Conservation (phyloP, 202 grass and related monocot species). For the Schoenoplectus triqueter region DNA sequence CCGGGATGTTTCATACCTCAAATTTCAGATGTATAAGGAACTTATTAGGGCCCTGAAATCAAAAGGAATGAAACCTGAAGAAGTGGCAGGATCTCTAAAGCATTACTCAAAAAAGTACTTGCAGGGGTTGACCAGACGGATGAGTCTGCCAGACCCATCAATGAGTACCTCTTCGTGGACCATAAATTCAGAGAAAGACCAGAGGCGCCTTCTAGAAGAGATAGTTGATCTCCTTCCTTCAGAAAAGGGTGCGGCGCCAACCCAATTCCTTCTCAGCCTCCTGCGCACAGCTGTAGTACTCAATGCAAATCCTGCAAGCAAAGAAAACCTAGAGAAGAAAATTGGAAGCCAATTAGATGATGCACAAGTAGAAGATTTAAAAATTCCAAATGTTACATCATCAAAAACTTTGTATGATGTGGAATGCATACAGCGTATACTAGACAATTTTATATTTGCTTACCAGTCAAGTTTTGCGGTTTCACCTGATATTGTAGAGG, state of each 20-base stretch:
- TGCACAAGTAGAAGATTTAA: conserved; percentile 64
- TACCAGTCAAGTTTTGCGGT: conserved; percentile 44
- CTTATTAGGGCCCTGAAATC: conserved; percentile 59
- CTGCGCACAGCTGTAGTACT: conserved; percentile 62
- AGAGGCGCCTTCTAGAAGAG: conserved; percentile 66
- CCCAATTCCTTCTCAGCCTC: conserved; percentile 61
- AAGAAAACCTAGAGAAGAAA: conserved; percentile 62
- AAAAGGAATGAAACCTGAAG: conserved; percentile 59
- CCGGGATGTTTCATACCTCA: conserved; percentile 52
- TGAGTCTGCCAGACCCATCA: conserved; percentile 14
- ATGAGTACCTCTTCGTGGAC: conserved; percentile 27
- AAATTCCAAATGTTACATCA: conserved; percentile 65
- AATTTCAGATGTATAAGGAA: conserved; percentile 66
- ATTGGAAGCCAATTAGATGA: conserved; percentile 66
- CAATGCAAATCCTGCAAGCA: conserved; percentile 58
- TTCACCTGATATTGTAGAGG: conserved; percentile 66
- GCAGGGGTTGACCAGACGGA: conserved; percentile 51
- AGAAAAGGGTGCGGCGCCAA: conserved; percentile 55
- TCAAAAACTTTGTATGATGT: conserved; percentile 74
- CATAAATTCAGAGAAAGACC: conserved; percentile 51
- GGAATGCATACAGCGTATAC: conserved; percentile 71
- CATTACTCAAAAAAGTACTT: conserved; percentile 72
- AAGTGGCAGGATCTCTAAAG: conserved; percentile 61
- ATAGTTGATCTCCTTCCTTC: conserved; percentile 59
- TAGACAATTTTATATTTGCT: conserved; percentile 63